phyloP scores from a whole-genome alignment of 257 asterid species.

The Solanum bulbocastanum region DNA sequence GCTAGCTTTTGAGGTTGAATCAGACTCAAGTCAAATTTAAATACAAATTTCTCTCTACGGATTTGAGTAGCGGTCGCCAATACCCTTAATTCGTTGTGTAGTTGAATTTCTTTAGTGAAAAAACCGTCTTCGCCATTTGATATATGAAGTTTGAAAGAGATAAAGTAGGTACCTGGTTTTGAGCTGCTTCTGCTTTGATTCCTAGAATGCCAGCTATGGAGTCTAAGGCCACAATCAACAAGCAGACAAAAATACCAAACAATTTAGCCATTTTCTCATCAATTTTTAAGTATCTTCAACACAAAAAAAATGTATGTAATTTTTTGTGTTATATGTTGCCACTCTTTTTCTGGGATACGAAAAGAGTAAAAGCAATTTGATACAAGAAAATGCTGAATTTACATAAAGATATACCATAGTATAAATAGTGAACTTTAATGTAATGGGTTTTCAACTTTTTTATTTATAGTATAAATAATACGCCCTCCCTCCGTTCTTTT shows the following conservation, averaged over 20 bases:
- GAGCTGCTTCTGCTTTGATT: constrained; percentile 73
- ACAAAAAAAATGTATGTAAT: not conserved
- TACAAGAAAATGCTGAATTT: not conserved
- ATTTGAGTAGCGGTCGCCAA: too few relatives aligned
- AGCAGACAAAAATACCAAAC: constrained; percentile 48
- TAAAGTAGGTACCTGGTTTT: constrained; percentile 39
- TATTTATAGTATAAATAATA: not conserved
- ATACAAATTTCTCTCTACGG: too few relatives aligned
- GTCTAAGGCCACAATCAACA: constrained; percentile 62
- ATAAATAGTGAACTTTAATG: not conserved
- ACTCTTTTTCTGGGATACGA: not conserved
- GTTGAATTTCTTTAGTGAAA: not conserved
- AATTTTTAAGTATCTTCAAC: not conserved
- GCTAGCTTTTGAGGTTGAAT: too few relatives aligned
- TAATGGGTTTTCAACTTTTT: not conserved
- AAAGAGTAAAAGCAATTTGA: not conserved
- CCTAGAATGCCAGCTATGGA: constrained; percentile 65
- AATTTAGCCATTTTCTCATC: constrained; percentile 36
- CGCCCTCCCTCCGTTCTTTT: not conserved
- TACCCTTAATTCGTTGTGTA: not conserved
- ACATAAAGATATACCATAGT: not conserved
- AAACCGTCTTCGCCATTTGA: not conserved
- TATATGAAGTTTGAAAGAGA: not conserved
- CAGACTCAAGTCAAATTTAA: too few relatives aligned
- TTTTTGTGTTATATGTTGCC: not conserved